phyloP scores from a whole-genome alignment of 768 basidiomycete genomes.

The Mycena vulgaris region DNA sequence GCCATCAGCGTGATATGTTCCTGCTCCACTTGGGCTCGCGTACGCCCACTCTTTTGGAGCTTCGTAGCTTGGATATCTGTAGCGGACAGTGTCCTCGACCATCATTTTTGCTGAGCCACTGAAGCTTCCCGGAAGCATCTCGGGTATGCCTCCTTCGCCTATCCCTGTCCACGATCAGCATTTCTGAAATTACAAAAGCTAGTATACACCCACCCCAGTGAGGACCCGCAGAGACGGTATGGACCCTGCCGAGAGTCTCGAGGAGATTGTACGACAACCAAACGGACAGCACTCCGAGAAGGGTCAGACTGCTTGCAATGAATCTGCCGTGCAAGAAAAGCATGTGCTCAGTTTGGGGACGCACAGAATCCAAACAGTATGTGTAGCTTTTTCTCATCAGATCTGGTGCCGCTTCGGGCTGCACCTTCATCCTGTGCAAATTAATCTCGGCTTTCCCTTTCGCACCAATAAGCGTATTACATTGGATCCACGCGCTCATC shows the following conservation, averaged over 20 bases:
- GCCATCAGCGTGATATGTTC: not conserved
- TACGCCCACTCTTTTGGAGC: slow-evolving; percentile 4
- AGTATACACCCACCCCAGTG: not conserved
- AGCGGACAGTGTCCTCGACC: slow-evolving; percentile 16
- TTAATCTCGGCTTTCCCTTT: no score
- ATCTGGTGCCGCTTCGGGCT: not conserved
- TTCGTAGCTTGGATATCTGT: not conserved
- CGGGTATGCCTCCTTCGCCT: not conserved
- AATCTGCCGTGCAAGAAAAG: not conserved
- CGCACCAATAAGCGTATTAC: no score
- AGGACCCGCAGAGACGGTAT: not conserved
- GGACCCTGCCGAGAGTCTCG: not conserved
- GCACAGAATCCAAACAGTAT: not conserved
- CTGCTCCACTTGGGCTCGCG: not conserved
- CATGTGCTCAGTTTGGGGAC: not conserved
- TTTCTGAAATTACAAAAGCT: not conserved
- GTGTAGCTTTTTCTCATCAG: not conserved
- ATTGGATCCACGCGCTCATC: no score
- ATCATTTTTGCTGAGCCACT: not conserved
- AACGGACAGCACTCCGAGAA: not conserved
- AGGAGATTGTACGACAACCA: not conserved
- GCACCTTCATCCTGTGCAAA: no score
- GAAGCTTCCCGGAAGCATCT: not conserved
- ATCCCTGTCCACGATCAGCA: not conserved
- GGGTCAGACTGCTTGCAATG: not conserved